Conservation (phyloP, 2,329 filamentous ascomycete genomes). For the Monosporascus cannonballus region DNA sequence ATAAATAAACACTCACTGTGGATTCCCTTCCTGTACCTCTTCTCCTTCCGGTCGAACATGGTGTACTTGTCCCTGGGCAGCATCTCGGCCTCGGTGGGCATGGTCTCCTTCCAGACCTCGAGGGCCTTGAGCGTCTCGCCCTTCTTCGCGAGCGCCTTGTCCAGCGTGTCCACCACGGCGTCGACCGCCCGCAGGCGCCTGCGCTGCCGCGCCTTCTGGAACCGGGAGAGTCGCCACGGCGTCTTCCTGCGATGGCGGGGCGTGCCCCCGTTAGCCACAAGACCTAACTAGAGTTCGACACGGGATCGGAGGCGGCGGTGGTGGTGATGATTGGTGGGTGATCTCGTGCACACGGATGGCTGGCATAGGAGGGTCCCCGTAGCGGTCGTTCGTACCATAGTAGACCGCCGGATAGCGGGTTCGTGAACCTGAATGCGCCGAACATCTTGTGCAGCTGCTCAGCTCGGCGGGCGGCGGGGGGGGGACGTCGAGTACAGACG, state of each 20-base stretch:
- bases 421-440: conserved; percentile 74
- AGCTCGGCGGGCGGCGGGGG: conserved; percentile 1
- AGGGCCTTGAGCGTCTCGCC: conserved; percentile 69
- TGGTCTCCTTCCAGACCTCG: conserved; percentile 88
- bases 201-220: conserved; percentile 85
- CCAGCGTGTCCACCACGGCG: conserved; percentile 75
- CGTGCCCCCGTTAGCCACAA: no score
- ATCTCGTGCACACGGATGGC: not conserved
- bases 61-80: conserved; percentile 95
- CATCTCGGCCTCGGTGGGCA: conserved; percentile 96
- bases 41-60: conserved; percentile 93
- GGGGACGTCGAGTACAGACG: not conserved
- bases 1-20: conserved; percentile 66
- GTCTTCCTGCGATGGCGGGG: conserved; percentile 61
- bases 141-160: conserved; percentile 68
- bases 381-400: conserved; percentile 56
- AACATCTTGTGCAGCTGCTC: conserved; percentile 56
- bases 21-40: conserved; percentile 92
- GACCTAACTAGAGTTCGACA: not conserved
- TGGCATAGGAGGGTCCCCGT: not conserved
- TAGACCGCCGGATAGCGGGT: conserved; percentile 70
- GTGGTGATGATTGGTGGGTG: not conserved
- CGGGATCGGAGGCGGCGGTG: not conserved
- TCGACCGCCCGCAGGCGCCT: conserved; percentile 81
- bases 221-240: conserved; percentile 88